Evolutionary conservation across 257 asterid species (phyloP), one percentile per base, ranked within the genome.

Genomic region (Solanum etuberosum): DNA sequence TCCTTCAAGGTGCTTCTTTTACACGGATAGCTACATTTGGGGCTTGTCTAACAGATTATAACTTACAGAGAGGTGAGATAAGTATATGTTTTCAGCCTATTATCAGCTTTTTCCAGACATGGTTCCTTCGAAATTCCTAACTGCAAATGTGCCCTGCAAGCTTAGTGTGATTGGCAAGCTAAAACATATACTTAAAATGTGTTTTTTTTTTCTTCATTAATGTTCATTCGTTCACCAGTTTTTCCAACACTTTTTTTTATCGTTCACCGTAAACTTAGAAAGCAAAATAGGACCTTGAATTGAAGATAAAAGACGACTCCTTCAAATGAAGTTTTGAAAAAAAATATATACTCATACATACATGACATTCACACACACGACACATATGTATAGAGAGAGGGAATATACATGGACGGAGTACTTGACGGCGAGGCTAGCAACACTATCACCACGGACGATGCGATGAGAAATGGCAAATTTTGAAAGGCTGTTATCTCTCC

Each of bases 371-470:
- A 54, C 70, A 59, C 15, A 23, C 27, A n/a, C 7, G 54, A 3
- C 9, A 51, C 1, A 68, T 6, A 81, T 25, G 14, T 14, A 32
- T n/a, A 25, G 6, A 5, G 34, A 32, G 23, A n/a, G 38, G 35
- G 81, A 72, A 14, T 43, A 63, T 91, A 97, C 99, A 98, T 97
- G 99, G 78, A 95, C 99, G 18, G 98, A 92, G 92, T 97, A 97
- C 91, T 92, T 94, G 63, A 97, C 98, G 67, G 99, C 99, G n/a
- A 97, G 98, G 91, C 99, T 93, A 80, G 98, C 94, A 37, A 95
- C 91, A 34, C 96, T 91, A 87, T 97, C 99, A 25, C 93, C 93
- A 15, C 96, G 96, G 29, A 89, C 88, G 67, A 97, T 83, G 12
- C 94, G 93, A 88, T 97, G 99, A 25, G 99, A 95, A 15, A 97